A percentile compares a stretch with the other conserved stretches of the same genome.
Conservation (phyloP, 805 yeast genomes). For the Spathaspora arborariae region DNA sequence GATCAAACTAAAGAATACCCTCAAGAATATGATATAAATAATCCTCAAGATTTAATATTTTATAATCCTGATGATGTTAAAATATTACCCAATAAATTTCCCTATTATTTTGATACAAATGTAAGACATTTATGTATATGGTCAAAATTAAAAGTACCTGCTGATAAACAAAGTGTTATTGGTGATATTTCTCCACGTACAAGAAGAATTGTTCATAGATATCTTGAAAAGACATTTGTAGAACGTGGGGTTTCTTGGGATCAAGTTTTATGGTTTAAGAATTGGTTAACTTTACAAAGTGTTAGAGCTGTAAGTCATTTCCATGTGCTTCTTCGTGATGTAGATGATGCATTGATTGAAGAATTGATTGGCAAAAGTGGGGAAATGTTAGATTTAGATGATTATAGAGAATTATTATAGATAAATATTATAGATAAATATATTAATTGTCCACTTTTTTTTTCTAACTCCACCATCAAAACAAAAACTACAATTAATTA, state of each 20-base stretch:
- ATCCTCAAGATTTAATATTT: conserved; percentile 38
- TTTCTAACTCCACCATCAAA: not conserved
- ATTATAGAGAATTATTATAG: conserved; percentile 7
- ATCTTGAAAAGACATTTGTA: conserved; percentile 48
- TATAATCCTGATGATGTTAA: conserved; percentile 39
- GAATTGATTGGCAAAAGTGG: conserved; percentile 7
- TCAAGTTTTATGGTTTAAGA: conserved; percentile 62
- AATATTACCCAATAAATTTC: conserved; percentile 58
- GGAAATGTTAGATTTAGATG: conserved; percentile 7
- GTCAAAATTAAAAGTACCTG: conserved; percentile 55
- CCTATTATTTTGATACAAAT: conserved; percentile 53
- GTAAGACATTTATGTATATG: conserved; percentile 62
- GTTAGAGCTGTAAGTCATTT: conserved; percentile 64
- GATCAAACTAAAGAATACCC: conserved; percentile 13
- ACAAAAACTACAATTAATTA: not conserved
- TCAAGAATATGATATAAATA: conserved; percentile 7
- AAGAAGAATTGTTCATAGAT: conserved; percentile 39
- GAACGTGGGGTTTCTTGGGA: conserved; percentile 35
- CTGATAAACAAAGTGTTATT: conserved; percentile 45
- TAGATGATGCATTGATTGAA: conserved; percentile 17
- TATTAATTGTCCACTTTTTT: not conserved
- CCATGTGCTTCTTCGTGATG: conserved; percentile 56
- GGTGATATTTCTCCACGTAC: conserved; percentile 49
- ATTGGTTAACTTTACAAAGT: conserved; percentile 68
- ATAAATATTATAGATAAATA: no score